phyloP scores from a whole-genome alignment of 2,329 filamentous ascomycete genomes.

The Ceratocystis albifundus region DNA sequence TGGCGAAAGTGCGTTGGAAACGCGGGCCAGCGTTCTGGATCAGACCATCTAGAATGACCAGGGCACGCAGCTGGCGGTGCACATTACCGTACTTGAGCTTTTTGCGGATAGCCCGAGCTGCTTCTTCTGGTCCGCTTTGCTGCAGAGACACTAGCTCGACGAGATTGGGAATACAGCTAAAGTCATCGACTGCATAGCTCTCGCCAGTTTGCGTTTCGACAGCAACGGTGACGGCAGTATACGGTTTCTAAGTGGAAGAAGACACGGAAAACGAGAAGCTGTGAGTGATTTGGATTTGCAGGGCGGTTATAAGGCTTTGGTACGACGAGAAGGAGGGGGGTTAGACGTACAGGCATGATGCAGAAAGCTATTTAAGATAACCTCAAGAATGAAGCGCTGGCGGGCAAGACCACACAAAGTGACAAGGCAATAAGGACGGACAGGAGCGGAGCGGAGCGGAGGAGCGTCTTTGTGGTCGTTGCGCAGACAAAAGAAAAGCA shows the following conservation, averaged over 20 bases:
- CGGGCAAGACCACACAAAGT: no score
- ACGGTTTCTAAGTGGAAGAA: slow-evolving; percentile 51
- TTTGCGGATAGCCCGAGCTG: slow-evolving; percentile 84
- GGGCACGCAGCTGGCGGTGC: slow-evolving; percentile 81
- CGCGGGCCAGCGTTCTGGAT: slow-evolving; percentile 86
- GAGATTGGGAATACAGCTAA: slow-evolving; percentile 83
- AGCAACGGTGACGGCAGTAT: slow-evolving; percentile 84
- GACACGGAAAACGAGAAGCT: neutral
- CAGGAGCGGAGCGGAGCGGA: neutral
- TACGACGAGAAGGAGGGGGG: neutral
- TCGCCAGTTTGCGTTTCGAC: slow-evolving; percentile 86
- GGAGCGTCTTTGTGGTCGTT: neutral
- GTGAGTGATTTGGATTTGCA: slow-evolving; percentile 3
- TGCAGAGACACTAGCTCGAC: slow-evolving; percentile 91
- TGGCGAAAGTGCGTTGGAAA: slow-evolving; percentile 78
- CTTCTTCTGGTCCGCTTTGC: slow-evolving; percentile 72
- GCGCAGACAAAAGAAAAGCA: neutral
- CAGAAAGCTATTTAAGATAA: neutral
- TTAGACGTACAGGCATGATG: neutral
- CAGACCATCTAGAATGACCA: slow-evolving; percentile 80
- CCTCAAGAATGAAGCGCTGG: no score
- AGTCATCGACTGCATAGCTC: slow-evolving; percentile 78
- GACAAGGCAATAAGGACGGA: no score
- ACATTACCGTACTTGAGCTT: slow-evolving; percentile 96
- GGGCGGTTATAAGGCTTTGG: neutral